Evolutionary conservation across 305 asterid genomes (phyloP).

Genomic region (Solanum hybrid): DNA sequence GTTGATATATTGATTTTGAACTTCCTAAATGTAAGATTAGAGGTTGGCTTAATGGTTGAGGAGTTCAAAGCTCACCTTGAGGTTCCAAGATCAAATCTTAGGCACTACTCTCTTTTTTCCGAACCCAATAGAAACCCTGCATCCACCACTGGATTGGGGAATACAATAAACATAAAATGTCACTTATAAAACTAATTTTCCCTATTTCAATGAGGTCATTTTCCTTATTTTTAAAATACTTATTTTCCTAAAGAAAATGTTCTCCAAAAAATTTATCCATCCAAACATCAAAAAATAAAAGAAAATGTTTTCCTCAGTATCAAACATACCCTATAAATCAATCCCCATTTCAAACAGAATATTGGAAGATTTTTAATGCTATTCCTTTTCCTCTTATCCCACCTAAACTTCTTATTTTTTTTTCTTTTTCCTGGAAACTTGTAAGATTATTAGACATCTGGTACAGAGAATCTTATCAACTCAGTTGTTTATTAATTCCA

Average conservation of each 20-base stretch:
- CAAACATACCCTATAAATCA: too few species aligned
- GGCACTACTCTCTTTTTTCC: too few species aligned
- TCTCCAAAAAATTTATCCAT: neutral
- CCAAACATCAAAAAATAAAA: neutral
- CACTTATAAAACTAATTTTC: neutral
- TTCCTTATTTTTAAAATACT: neutral
- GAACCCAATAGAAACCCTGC: too few species aligned
- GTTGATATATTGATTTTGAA: too few species aligned
- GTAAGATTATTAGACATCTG: neutral
- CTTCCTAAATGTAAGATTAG: too few species aligned
- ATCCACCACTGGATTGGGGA: too few species aligned
- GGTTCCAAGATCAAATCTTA: too few species aligned
- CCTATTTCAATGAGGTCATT: neutral
- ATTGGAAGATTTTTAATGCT: neutral
- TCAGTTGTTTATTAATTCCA: neutral
- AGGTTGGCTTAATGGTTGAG: too few species aligned
- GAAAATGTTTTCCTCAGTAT: too few species aligned
- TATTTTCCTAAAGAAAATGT: neutral
- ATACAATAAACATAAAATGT: neutral
- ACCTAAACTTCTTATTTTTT: neutral
- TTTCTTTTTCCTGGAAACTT: neutral
- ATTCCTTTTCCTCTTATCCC: neutral
- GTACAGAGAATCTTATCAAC: constrained; percentile 1
- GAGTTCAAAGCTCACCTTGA: too few species aligned
- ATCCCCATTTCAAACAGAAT: neutral